These are phyloP conservation scores for Leccinum obscurum DNA, from an alignment of 768 basidiomycete genomes.

Conservation along the genomic window DNA sequence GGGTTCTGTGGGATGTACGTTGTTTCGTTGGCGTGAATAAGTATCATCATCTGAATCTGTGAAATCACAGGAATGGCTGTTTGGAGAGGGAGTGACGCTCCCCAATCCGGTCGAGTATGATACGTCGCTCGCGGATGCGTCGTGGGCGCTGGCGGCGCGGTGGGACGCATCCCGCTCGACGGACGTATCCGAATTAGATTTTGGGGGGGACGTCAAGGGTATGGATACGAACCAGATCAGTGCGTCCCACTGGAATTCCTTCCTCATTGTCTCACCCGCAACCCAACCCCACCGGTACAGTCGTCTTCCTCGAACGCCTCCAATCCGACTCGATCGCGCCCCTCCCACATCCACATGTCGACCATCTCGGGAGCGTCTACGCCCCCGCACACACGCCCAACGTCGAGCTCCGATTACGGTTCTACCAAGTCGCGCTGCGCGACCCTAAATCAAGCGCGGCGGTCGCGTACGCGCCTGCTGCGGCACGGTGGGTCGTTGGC, in stretches of 20 bases:
- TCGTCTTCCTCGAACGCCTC: slow-evolving; percentile 83
- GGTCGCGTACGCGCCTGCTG: too few relatives aligned
- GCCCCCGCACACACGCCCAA: slow-evolving; percentile 53
- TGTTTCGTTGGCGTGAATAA: not conserved
- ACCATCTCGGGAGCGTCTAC: slow-evolving; percentile 57
- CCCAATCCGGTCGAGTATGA: slow-evolving; percentile 80
- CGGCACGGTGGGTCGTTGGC: too few relatives aligned
- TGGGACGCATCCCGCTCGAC: slow-evolving; percentile 68
- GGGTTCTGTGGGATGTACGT: slow-evolving; percentile 76
- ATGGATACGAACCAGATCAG: slow-evolving; percentile 80
- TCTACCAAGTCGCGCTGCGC: slow-evolving; percentile 9
- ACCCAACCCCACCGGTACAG: slow-evolving; percentile 34
- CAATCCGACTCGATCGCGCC: slow-evolving; percentile 48
- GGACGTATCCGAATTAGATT: slow-evolving; percentile 49
- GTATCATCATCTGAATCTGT: not conserved
- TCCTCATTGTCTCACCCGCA: too few relatives aligned
- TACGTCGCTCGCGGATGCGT: slow-evolving; percentile 61
- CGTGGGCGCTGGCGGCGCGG: slow-evolving; percentile 67
- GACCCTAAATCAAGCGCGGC: slow-evolving; percentile 43
- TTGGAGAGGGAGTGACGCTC: slow-evolving; percentile 73
- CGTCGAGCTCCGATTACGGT: slow-evolving; percentile 63
- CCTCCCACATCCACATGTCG: slow-evolving; percentile 59
- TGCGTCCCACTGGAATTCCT: slow-evolving; percentile 30
- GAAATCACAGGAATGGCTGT: slow-evolving; percentile 66
- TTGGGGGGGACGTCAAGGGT: slow-evolving; percentile 59